Evolutionary conservation across 2,329 filamentous ascomycete species (phyloP).

Genomic region (Hypoxylon sp.): DNA sequence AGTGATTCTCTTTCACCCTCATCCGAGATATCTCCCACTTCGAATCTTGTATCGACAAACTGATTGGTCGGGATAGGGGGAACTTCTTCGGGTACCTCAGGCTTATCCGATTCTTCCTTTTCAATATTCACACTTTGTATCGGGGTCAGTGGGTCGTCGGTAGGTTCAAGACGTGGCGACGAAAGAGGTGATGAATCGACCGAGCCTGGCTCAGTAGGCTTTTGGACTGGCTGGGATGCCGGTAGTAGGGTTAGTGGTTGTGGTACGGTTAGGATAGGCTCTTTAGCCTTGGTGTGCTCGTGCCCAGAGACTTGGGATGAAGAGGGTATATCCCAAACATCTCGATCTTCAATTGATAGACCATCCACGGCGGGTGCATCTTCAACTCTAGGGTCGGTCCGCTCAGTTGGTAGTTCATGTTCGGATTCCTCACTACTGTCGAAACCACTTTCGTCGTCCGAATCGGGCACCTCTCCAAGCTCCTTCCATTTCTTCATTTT

Average conservation of each 20-base stretch:
- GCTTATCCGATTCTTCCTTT: conserved; percentile 1
- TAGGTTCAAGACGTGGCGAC: conserved; percentile 25
- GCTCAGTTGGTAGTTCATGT: conserved; percentile 26
- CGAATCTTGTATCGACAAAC: conserved; percentile 22
- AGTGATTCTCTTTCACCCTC: conserved; percentile 19
- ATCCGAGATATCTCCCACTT: conserved; percentile 17
- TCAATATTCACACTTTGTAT: not conserved
- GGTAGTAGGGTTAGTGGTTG: conserved; percentile 23
- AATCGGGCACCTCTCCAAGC: conserved; percentile 55
- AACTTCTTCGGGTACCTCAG: conserved; percentile 10
- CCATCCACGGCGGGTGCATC: conserved; percentile 7
- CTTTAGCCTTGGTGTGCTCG: no score
- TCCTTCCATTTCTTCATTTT: conserved; percentile 55
- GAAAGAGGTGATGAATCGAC: conserved; percentile 28
- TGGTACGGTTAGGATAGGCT: conserved; percentile 44
- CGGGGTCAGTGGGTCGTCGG: conserved; percentile 2
- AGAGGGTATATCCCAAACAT: conserved; percentile 46
- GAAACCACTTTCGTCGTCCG: conserved; percentile 53
- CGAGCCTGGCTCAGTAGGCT: not conserved
- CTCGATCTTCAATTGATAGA: conserved; percentile 7
- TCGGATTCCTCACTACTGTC: conserved; percentile 48
- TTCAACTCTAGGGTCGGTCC: conserved; percentile 5
- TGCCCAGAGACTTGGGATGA: conserved; percentile 39
- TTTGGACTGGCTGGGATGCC: not conserved
- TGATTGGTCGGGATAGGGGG: conserved; percentile 7